Conservation (phyloP, 164 flowering plant species). For the Macadamia tetraphylla region DNA sequence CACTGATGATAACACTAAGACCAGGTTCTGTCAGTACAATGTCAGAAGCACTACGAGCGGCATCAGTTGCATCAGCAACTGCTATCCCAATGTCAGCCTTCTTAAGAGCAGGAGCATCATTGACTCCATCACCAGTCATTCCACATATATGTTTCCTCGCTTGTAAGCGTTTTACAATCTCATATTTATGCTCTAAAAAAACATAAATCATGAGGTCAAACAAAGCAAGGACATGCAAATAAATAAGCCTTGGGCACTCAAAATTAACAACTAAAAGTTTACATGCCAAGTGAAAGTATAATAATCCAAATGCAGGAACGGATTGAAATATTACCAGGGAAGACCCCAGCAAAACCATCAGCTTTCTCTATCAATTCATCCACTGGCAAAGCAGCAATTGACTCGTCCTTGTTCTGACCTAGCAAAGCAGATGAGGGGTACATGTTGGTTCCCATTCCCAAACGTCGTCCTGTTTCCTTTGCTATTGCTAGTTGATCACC, state of each 20-base stretch:
- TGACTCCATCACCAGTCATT: slow-evolving; percentile 97
- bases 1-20: slow-evolving; percentile 76
- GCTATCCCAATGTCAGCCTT: slow-evolving; percentile 94
- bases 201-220: slow-evolving; percentile 5
- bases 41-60: slow-evolving; percentile 92
- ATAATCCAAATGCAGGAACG: neutral
- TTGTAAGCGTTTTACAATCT: slow-evolving; percentile 79
- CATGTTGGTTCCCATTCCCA: slow-evolving; percentile 97
- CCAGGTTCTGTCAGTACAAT: slow-evolving; percentile 96
- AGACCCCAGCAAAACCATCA: slow-evolving; percentile 94
- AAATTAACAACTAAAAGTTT: neutral
- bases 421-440: slow-evolving; percentile 84
- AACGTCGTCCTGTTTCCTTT: slow-evolving; percentile 83
- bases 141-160: slow-evolving; percentile 86
- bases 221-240: neutral
- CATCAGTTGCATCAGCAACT: slow-evolving; percentile 94
- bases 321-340: slow-evolving; percentile 52
- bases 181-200: slow-evolving; percentile 77
- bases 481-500: slow-evolving; percentile 91
- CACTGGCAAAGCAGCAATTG: slow-evolving; percentile 66
- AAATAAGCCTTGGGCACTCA: neutral
- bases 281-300: neutral
- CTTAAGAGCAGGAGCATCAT: slow-evolving; percentile 93
- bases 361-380: slow-evolving; percentile 93
- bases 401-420: slow-evolving; percentile 75